Percentiles rank a stretch among this genome's conserved stretches.
Conservation (phyloP, 129 eudicot species). For the Flaveria brownii region DNA sequence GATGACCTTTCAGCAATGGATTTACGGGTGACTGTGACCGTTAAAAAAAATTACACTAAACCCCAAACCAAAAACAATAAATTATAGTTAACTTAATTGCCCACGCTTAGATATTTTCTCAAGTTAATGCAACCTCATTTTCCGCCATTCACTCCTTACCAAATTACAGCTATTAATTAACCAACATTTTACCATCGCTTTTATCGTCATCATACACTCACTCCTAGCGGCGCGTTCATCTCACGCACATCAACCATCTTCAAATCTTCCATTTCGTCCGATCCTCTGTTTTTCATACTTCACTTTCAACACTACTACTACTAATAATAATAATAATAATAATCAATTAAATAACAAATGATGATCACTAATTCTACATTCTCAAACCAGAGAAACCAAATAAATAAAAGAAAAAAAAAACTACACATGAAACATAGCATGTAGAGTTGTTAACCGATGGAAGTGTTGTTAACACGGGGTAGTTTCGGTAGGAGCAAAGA, state of each 20-base stretch:
- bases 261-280: neutral
- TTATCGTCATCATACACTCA: neutral
- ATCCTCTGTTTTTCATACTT: slow-evolving; percentile 1
- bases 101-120: slow-evolving; percentile 19
- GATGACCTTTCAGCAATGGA: no score
- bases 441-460: no score
- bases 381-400: neutral
- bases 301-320: slow-evolving; percentile 10
- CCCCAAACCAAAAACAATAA: neutral
- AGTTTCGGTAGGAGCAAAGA: slow-evolving; percentile 36
- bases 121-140: slow-evolving; percentile 25
- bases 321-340: slow-evolving; percentile 27
- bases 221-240: neutral
- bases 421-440: neutral
- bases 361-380: slow-evolving; percentile 18
- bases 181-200: slow-evolving; percentile 19
- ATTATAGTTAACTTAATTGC: neutral
- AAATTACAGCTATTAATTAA: slow-evolving; percentile 19
- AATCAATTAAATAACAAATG: slow-evolving; percentile 23
- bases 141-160: slow-evolving; percentile 21
- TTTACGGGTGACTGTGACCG: no score
- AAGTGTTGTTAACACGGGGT: slow-evolving; percentile 50
- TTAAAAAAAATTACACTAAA: no score
- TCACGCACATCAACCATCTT: neutral
- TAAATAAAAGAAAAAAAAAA: neutral